Evolutionary conservation across 2,329 filamentous ascomycete genomes (phyloP).

Genomic region (Paecilomyces sp.): DNA sequence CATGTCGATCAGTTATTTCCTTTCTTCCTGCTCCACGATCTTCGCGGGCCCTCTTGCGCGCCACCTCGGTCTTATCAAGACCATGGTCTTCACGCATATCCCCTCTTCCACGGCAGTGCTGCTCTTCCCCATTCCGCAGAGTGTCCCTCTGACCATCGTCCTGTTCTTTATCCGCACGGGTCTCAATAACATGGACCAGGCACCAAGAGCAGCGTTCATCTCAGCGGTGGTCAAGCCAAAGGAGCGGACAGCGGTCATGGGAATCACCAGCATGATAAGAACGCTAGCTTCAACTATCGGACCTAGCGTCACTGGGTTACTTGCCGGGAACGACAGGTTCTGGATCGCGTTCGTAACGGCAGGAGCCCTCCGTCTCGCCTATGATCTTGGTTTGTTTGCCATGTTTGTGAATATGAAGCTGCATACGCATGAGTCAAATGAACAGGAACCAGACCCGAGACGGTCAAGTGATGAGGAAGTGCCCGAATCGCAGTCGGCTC

Average conservation of each 20-base stretch:
- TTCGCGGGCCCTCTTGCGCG: not conserved
- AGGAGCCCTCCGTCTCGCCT: not conserved
- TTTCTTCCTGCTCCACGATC: not conserved
- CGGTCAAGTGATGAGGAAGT: not conserved
- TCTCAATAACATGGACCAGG: not conserved
- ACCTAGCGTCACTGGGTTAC: not conserved
- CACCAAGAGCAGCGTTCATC: not conserved
- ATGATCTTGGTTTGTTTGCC: not conserved
- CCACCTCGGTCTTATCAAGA: not conserved
- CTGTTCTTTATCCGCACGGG: not conserved
- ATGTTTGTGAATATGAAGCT: not conserved
- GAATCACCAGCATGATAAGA: not conserved
- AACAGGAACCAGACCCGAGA: not conserved
- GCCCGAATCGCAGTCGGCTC: not conserved
- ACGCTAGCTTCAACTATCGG: not conserved
- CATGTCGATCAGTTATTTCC: constrained; percentile 43
- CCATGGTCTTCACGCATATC: not conserved
- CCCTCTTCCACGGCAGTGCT: not conserved
- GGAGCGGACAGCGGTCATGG: not conserved
- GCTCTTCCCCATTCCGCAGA: not conserved
- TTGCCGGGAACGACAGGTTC: not conserved
- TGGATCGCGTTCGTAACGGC: not conserved
- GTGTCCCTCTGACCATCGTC: not conserved
- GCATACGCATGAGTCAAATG: not conserved
- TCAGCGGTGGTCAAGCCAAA: not conserved